Conservation (phyloP, 2,329 filamentous ascomycete genomes). For the Exophiala spinifera region DNA sequence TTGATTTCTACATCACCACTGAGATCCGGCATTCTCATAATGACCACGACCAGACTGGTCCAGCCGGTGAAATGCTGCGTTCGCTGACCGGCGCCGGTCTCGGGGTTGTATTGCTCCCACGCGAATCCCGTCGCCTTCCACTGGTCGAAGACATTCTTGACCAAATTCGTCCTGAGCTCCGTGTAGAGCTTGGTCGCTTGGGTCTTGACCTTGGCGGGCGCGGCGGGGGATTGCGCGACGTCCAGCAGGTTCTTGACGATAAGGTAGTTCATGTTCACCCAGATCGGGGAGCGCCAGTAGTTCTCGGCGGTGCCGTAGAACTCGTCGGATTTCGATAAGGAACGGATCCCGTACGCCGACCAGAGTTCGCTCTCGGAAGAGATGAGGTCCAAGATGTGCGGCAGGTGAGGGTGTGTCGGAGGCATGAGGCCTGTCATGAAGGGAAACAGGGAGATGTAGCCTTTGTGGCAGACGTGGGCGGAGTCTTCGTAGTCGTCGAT, state of each 20-base stretch:
- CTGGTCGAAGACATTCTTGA: conserved; percentile 80
- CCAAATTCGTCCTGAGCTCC: conserved; percentile 74
- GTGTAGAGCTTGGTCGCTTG: conserved; percentile 73
- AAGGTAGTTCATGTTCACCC: conserved; percentile 96
- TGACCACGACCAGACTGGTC: conserved; percentile 97
- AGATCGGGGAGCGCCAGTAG: conserved; percentile 93
- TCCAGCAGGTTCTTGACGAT: conserved; percentile 74
- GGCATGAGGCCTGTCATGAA: conserved; percentile 80
- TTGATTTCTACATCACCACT: conserved; percentile 28
- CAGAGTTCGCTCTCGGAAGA: conserved; percentile 82
- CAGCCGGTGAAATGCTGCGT: conserved; percentile 98
- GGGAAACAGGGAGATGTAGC: conserved; percentile 90
- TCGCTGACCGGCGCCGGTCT: conserved; percentile 87
- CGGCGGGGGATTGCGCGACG: conserved; percentile 39
- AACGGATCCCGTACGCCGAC: conserved; percentile 83
- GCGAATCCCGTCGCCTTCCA: conserved; percentile 94
- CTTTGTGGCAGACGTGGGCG: conserved; percentile 87
- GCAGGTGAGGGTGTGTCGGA: conserved; percentile 70
- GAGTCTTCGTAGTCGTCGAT: conserved; percentile 95
- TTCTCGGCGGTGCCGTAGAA: conserved; percentile 91
- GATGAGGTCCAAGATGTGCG: conserved; percentile 72
- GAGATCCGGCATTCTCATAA: conserved; percentile 88
- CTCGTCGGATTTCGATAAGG: conserved; percentile 76
- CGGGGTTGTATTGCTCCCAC: conserved; percentile 97
- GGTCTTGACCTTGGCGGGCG: conserved; percentile 22